Evolutionary conservation across 2,329 filamentous ascomycete genomes (phyloP).

Genomic region (Colletotrichum navitas): DNA sequence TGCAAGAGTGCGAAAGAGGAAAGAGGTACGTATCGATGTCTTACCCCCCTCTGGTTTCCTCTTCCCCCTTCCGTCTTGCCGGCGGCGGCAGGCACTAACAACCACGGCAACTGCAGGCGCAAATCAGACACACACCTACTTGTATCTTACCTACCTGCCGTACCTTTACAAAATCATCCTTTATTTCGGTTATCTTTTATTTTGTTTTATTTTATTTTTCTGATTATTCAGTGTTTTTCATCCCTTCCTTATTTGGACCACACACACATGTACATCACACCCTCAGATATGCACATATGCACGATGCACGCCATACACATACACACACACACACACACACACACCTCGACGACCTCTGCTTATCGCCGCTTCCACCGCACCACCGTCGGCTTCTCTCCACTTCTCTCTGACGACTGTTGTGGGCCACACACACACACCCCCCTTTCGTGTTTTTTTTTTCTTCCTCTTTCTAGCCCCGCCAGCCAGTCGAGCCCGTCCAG

Average conservation of each 20-base stretch:
- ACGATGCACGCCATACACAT: not conserved
- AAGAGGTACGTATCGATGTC: slow-evolving; percentile 10
- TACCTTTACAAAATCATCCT: not conserved
- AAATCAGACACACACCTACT: not conserved
- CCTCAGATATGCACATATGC: not conserved
- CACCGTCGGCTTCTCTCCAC: slow-evolving; percentile 34
- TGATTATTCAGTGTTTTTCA: not conserved
- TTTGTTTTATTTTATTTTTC: too few species aligned
- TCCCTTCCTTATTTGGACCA: not conserved
- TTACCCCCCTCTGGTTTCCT: not conserved
- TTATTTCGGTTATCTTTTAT: too few species aligned
- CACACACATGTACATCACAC: not conserved
- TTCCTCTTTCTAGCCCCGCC: slow-evolving; percentile 3
- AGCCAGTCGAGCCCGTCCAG: slow-evolving; percentile 17
- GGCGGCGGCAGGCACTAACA: not conserved
- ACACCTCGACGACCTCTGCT: not conserved
- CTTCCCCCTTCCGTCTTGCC: slow-evolving; percentile 12
- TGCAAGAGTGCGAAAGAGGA: not conserved
- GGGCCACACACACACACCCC: slow-evolving; percentile 15
- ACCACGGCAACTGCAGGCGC: not conserved
- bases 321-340: not conserved
- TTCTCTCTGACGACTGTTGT: slow-evolving; percentile 39
- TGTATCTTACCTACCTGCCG: too few species aligned
- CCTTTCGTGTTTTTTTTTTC: slow-evolving; percentile 35
- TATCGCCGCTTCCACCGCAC: slow-evolving; percentile 23